Evolutionary conservation across 2,329 filamentous ascomycete species (phyloP).

Genomic region (Pseudogymnoascus sp.): DNA sequence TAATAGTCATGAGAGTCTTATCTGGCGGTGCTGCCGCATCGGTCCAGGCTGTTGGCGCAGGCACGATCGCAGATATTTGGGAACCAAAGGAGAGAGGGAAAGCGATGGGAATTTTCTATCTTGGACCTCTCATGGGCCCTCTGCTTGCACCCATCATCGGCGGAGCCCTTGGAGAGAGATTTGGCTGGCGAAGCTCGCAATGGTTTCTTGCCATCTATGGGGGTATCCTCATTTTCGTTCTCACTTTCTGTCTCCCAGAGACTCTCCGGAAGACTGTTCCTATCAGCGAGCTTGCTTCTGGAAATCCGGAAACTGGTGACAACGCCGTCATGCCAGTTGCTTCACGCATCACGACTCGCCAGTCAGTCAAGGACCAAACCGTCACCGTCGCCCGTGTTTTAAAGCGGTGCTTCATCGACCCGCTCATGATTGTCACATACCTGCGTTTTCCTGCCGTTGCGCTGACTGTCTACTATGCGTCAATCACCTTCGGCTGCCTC

Average conservation of each 20-base stretch:
- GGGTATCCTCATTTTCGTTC: conserved; percentile 44
- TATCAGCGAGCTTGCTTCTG: not conserved
- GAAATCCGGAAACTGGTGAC: conserved; percentile 12
- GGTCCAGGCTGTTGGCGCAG: conserved; percentile 75
- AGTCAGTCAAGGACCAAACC: conserved; percentile 52
- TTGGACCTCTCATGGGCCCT: conserved; percentile 69
- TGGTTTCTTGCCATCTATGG: conserved; percentile 73
- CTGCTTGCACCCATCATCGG: conserved; percentile 70
- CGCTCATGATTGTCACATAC: conserved; percentile 61
- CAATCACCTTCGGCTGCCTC: conserved; percentile 65
- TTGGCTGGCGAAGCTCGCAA: conserved; percentile 69
- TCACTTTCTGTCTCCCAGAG: conserved; percentile 58
- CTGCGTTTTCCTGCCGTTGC: conserved; percentile 68
- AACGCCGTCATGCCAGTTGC: conserved; percentile 21
- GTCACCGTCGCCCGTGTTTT: conserved; percentile 45
- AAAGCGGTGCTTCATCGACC: conserved; percentile 62
- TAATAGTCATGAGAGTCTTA: conserved; percentile 68
- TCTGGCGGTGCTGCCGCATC: conserved; percentile 70
- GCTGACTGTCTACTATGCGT: conserved; percentile 65
- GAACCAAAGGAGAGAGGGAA: conserved; percentile 62
- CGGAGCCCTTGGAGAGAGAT: conserved; percentile 59
- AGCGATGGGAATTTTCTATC: conserved; percentile 79
- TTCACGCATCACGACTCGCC: conserved; percentile 51
- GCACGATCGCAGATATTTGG: conserved; percentile 78
- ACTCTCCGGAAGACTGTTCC: conserved; percentile 37